Evolutionary conservation across 306 rosid species (phyloP).

Genomic region (Dryas drummondii): DNA sequence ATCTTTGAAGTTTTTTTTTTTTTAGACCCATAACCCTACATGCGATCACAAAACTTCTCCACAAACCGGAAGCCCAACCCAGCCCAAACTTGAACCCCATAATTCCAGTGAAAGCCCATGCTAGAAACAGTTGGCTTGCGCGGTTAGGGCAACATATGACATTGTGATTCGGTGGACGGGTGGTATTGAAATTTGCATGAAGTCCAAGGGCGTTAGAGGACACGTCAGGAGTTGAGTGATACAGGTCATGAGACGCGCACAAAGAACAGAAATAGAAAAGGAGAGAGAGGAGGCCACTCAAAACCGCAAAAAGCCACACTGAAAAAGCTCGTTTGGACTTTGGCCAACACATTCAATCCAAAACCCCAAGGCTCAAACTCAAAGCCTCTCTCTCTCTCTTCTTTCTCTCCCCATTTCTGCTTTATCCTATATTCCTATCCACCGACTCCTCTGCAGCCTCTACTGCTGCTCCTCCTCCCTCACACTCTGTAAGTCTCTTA

Average conservation of each 20-base stretch:
- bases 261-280: not conserved
- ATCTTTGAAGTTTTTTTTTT: too few species aligned
- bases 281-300: not conserved
- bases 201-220: not conserved
- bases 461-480: not conserved
- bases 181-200: not conserved
- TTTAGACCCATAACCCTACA: too few species aligned
- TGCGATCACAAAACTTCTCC: not conserved
- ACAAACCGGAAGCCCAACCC: not conserved
- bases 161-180: not conserved
- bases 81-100: not conserved
- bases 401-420: not conserved
- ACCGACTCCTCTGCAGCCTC: not conserved
- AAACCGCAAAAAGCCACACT: not conserved
- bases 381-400: not conserved
- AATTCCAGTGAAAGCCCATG: constrained; percentile 5
- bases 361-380: too few species aligned
- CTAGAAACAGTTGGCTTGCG: not conserved
- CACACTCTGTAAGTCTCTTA: constrained; percentile 11
- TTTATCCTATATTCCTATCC: constrained; percentile 20
- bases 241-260: not conserved
- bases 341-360: constrained; percentile 1
- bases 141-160: not conserved
- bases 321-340: not conserved
- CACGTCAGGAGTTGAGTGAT: constrained; percentile 1